Evolutionary conservation across 805 yeast species (phyloP).

Genomic region (Torulaspora quercuum): DNA sequence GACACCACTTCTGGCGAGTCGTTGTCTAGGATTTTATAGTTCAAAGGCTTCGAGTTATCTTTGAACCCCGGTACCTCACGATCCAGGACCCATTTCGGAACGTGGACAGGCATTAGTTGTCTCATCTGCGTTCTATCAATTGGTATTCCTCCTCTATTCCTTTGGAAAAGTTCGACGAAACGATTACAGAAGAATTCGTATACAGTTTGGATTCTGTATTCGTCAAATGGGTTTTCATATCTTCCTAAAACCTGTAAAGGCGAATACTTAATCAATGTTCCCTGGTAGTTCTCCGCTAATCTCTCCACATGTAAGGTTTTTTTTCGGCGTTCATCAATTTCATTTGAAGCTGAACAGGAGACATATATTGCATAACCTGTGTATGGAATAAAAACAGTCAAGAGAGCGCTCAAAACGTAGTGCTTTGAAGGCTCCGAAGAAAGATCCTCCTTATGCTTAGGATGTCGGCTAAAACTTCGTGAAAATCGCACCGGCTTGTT

Average conservation of each 20-base stretch:
- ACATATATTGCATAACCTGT: conserved; percentile 64
- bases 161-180: conserved; percentile 64
- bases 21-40: conserved; percentile 7
- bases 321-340: conserved; percentile 47
- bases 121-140: conserved; percentile 45
- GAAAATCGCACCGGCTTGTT: too few species aligned
- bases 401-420: conserved; percentile 18
- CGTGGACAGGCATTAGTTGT: conserved; percentile 53
- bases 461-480: conserved; percentile 3
- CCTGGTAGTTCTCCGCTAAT: conserved; percentile 20
- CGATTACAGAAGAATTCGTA: conserved; percentile 80
- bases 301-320: conserved; percentile 18
- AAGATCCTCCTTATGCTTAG: not conserved
- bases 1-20: conserved; percentile 21
- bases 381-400: conserved; percentile 44
- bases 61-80: conserved; percentile 2
- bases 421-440: conserved; percentile 16
- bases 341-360: conserved; percentile 50
- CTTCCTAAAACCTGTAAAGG: conserved; percentile 64
- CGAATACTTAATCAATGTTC: conserved; percentile 39
- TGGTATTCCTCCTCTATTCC: conserved; percentile 60
- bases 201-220: conserved; percentile 84
- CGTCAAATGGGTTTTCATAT: conserved; percentile 86
- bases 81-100: conserved; percentile 47
- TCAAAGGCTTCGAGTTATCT: conserved; percentile 19